Evolutionary conservation across 768 basidiomycete species (phyloP), one percentile per base, ranked within the genome.

Genomic region (Trametes punicea): DNA sequence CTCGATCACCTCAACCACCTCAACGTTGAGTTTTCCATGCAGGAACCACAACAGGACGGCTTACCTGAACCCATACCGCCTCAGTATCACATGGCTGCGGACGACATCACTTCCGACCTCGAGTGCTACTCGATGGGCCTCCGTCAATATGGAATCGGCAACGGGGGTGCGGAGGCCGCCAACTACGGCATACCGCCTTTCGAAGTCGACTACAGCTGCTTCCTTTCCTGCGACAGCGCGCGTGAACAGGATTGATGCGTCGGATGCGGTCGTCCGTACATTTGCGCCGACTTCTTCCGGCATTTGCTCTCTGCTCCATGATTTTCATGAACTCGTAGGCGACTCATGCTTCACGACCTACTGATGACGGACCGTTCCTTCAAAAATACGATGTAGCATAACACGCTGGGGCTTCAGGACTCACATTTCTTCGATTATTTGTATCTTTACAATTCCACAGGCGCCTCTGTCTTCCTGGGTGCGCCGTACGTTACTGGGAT

Each of bases 111-210:
- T 27, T 45, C 55, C 46, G 65, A 65, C 46, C 56, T 65, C 36
- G 60, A 65, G 50, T 40, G 63, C 20, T 69, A 69, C 61, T 55
- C 48, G 20, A 30, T 55, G 27, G 67, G 62, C 6, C 59, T 69
- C 27, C 57, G 60, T 36, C 63, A 59, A 20, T 56, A 56, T 39
- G 60, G 61, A n/a, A 65, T 69, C 46, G 47, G 44, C 21, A 31
- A 15, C n/a, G 52, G 57, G 8, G n/a, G 9, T 10, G 44, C 47
- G 8, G 56, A 64, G 38, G 55, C 63, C 1, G 34, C 51, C 15
- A 29, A 27, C 18, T 65, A 62, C 60, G 60, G 59, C 49, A 44
- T 55, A 44, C 55, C 62, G 49, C 56, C 60, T 26, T 44, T 33
- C 21, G 62, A 62, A 15, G 38, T 63, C 49, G 57, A 64, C 53